A percentile compares a stretch with the other conserved stretches of the same genome.
Conservation (phyloP, 306 rosid genomes). For the Corylus heterophylla region DNA sequence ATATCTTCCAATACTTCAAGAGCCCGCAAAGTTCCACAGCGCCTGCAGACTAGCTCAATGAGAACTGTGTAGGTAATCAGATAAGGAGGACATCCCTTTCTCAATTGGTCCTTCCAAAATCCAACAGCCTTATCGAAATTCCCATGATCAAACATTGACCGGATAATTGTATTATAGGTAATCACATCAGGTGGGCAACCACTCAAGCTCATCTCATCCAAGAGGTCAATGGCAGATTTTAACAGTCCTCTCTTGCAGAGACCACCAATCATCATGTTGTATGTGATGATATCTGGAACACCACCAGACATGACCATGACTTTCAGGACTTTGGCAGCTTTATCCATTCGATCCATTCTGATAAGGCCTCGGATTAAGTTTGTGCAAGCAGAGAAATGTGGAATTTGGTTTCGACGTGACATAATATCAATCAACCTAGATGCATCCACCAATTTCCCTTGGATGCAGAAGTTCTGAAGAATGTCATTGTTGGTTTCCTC, state of each 20-base stretch:
- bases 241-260: conserved; percentile 62
- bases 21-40: conserved; percentile 58
- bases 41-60: conserved; percentile 70
- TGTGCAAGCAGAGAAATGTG: conserved; percentile 63
- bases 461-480: conserved; percentile 60
- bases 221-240: conserved; percentile 55
- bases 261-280: conserved; percentile 72
- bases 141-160: conserved; percentile 56
- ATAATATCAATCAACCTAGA: conserved; percentile 68
- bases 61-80: conserved; percentile 74
- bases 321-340: conserved; percentile 56
- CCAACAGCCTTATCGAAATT: conserved; percentile 57
- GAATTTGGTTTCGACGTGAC: conserved; percentile 76
- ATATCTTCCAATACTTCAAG: conserved; percentile 81
- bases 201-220: conserved; percentile 76
- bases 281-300: conserved; percentile 73
- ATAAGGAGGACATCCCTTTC: conserved; percentile 87
- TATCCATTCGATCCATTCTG: conserved; percentile 43
- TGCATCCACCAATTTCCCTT: conserved; percentile 59
- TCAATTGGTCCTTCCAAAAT: conserved; percentile 80
- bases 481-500: conserved; percentile 58
- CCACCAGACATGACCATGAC: conserved; percentile 82
- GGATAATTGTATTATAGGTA: conserved; percentile 75
- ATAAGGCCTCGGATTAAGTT: conserved; percentile 74
- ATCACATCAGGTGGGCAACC: conserved; percentile 88